Evolutionary conservation across 2,329 filamentous ascomycete genomes (phyloP).

Genomic region (Fusarium anthophilum): DNA sequence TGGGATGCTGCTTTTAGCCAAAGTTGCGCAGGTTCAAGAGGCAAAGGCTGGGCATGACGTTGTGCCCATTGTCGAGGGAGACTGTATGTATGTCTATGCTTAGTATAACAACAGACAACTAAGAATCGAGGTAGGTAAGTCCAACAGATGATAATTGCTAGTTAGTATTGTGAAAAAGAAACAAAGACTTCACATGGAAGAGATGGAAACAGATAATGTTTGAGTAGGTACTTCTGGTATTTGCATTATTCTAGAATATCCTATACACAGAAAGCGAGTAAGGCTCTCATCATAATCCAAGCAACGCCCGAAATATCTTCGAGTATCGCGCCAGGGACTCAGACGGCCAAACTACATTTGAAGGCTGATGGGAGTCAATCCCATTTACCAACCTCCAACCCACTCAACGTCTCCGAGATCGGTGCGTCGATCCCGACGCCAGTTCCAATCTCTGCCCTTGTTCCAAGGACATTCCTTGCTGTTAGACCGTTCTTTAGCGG

Average conservation of each 20-base stretch:
- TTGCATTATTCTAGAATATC: constrained; percentile 58
- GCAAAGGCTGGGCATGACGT: background rate
- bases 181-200: background rate
- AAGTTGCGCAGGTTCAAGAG: background rate
- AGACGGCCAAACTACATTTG: constrained; percentile 68
- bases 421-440: constrained; percentile 69
- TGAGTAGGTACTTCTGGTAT: constrained; percentile 76
- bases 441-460: constrained; percentile 68
- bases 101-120: background rate
- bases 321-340: constrained; percentile 35
- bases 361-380: constrained; percentile 53
- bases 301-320: constrained; percentile 38
- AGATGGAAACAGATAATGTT: background rate
- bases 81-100: background rate
- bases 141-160: background rate
- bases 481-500: constrained; percentile 52
- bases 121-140: background rate
- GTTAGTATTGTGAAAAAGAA: background rate
- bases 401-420: constrained; percentile 88
- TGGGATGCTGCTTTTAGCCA: background rate
- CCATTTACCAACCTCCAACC: constrained; percentile 88
- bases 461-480: constrained; percentile 64
- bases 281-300: constrained; percentile 49
- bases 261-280: constrained; percentile 74
- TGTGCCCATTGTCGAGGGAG: background rate